A percentile compares a stretch with the other conserved stretches of the same genome.
phyloP scores from a whole-genome alignment of 2,329 filamentous ascomycete genomes.

The Setomelanomma holmii region DNA sequence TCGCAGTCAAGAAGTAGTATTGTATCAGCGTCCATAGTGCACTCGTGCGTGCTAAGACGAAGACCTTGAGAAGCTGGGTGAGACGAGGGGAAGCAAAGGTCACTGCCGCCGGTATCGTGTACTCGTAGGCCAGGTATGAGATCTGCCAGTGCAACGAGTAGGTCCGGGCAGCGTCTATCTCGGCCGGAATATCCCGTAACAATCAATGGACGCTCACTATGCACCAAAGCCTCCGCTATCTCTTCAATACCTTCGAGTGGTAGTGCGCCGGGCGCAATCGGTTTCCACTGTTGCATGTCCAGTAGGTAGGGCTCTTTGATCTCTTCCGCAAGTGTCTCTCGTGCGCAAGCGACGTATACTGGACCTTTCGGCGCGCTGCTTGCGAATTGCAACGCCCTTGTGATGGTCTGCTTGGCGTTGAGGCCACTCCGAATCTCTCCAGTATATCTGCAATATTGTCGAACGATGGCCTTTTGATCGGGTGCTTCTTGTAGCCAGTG shows the following conservation, averaged over 20 bases:
- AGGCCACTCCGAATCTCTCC: slow-evolving; percentile 36
- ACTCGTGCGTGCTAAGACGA: slow-evolving; percentile 17
- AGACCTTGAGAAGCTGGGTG: slow-evolving; percentile 25
- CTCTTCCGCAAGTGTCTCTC: slow-evolving; percentile 25
- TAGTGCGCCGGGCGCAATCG: slow-evolving; percentile 21
- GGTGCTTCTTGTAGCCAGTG: slow-evolving; percentile 54
- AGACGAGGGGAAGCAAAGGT: slow-evolving; percentile 26
- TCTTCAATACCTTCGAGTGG: slow-evolving; percentile 14
- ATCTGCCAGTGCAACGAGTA: slow-evolving; percentile 21
- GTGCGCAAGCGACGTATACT: slow-evolving; percentile 23
- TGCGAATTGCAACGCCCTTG: slow-evolving; percentile 36
- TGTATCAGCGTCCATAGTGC: slow-evolving; percentile 20
- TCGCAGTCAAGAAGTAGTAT: slow-evolving; percentile 29
- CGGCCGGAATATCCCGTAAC: slow-evolving; percentile 31
- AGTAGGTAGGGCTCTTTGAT: slow-evolving; percentile 17
- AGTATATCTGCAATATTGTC: slow-evolving; percentile 41
- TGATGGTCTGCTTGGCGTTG: slow-evolving; percentile 33
- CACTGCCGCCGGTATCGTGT: slow-evolving; percentile 23
- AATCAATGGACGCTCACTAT: slow-evolving; percentile 21
- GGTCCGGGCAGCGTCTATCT: slow-evolving; percentile 7
- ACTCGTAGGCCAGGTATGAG: slow-evolving; percentile 20
- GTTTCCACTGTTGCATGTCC: slow-evolving; percentile 21
- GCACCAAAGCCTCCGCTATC: slow-evolving; percentile 13
- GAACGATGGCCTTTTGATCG: slow-evolving; percentile 50
- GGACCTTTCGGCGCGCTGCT: slow-evolving; percentile 32